Base-by-base conservation (phyloP, 208 protist genomes). In the Leishmania braziliensis region DNA sequence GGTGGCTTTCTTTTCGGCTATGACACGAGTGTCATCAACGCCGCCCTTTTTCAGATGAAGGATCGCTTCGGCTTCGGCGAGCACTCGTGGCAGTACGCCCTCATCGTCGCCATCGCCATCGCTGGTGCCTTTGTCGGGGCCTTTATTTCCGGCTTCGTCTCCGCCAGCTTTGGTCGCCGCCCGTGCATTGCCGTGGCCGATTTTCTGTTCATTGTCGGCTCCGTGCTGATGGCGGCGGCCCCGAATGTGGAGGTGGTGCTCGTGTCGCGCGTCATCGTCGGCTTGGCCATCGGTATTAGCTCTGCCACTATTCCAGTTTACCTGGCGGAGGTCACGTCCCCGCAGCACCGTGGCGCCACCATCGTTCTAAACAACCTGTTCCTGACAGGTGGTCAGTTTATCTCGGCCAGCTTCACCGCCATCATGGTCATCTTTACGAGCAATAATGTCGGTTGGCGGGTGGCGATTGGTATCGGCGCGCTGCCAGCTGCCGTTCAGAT, bases 1-100 rank as follows among this genome's bases (percentile, higher is more conserved):
- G 95, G 95, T 75, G 96, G 96, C 16, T 94, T 96, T 80, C 92
- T 98, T 18, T 98, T 98, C 83, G 96, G 96, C n/a, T 98, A 98
- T 81, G 96, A 98, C 84, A 98, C 96, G 9, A 93, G 89, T 79
- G 92, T 98, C 53, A 95, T 98, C 80, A 97, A 97, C 58, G 96
- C 91, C 8, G 94, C 95, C 1, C 81, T 98, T 60, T 95, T 98
- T 58, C 95, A 98, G 84, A 96, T 98, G 87, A 98, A 98, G 80
- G 90, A 95, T 71, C 88, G 97, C 88, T 98, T 97, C 69, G 92
- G 90, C 53, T 94, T 96, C 60, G 79, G 81, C 63, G 90, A 92
- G 43, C 90, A 97, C 78, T 93, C 92, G 16, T 95, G 92, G 93
- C 81, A 89, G 83, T 91, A 89, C 72, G 89, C 90, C 50, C 84